A percentile compares a stretch with the other conserved stretches of the same genome.
Evolutionary conservation across 768 basidiomycete species (phyloP).

Genomic region (Asterophora lycoperdoides): DNA sequence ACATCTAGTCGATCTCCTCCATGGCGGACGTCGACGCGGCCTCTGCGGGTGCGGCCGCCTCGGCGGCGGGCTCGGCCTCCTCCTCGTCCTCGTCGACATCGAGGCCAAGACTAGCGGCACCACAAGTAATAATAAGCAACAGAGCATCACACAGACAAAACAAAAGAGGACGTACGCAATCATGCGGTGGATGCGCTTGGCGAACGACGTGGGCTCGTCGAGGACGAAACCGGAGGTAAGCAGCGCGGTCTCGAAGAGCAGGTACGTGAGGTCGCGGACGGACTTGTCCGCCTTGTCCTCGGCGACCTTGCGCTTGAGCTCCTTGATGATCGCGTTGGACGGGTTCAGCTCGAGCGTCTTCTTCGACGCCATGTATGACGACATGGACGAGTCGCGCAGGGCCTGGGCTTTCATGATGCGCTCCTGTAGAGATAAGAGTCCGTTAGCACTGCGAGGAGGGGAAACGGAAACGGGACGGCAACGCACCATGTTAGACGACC

Average conservation of each 20-base stretch:
- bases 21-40: conserved; percentile 75
- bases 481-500: conserved; percentile 97
- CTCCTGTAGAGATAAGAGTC: conserved; percentile 42
- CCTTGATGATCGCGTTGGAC: conserved; percentile 87
- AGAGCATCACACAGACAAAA: neutral
- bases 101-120: conserved; percentile 78
- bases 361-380: conserved; percentile 98
- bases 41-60: conserved; percentile 51
- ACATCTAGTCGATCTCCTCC: conserved; percentile 90
- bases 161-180: conserved; percentile 54
- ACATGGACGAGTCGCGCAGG: conserved; percentile 94
- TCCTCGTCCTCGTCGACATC: conserved; percentile 82
- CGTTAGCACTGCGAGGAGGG: neutral
- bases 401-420: conserved; percentile 99
- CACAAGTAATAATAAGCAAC: too few relatives aligned
- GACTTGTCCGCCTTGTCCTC: conserved; percentile 99
- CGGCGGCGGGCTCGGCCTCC: conserved; percentile 36
- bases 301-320: conserved; percentile 90
- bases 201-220: conserved; percentile 92
- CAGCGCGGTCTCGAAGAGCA: conserved; percentile 95
- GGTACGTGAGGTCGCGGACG: conserved; percentile 92
- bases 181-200: conserved; percentile 97
- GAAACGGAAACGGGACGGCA: too few relatives aligned
- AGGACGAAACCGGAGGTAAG: conserved; percentile 95
- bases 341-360: conserved; percentile 98